Base-by-base conservation (phyloP, 1,139 yeast genomes). In the Hyphopichia buzzinii region DNA sequence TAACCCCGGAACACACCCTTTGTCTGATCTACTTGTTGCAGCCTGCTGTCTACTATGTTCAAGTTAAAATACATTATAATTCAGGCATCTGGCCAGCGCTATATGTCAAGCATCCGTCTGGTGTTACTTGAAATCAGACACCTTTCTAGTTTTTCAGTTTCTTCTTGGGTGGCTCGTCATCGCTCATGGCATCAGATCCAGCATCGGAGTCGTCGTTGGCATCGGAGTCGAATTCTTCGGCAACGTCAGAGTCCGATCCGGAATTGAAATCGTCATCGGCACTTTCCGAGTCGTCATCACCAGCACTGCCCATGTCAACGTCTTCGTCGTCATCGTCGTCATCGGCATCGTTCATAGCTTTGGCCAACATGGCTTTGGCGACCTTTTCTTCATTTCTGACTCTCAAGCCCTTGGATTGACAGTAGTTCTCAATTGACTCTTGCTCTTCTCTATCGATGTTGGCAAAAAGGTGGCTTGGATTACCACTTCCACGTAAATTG, bases 401-500 rank as follows among this genome's bases (percentile, higher is more conserved):
- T 48, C 79, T 74, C 44, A 92, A 66, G 36, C 85, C 86, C 72
- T 87, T 90, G 38, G 82, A 79, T 51, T 75, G 75, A 60, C 94
- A 78, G 70, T 74, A 92, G 31, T 71, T 71, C 57, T 90, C 96
- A 43, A 92, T 73, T 3, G 77, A 66, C 38, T 76, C 81, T 60
- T 90, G 97, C 56, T 92, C 98, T 48, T 88, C 97, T 55, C 89
- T 79, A 45, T 85, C 85, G 49, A 92, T 86, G 55, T 86, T 87
- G 41, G 96, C 95, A 62, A 92, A 92, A 35, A 81, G 81, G 50
- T 90, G 95, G 17, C 86, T 73, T 38, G 79, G 81, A 41, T 78
- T 77, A 12, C 16, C 23, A 28, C 83, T 79, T 26, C 79, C 77
- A 48, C 83, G 74, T 41, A 90, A 68, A 29, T 73, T 73, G 35